A percentile compares a stretch with the other conserved stretches of the same genome.
These are phyloP conservation scores for Trichoderma reesei DNA, from an alignment of 495 filamentous ascomycete genomes.

Conservation along the genomic window DNA sequence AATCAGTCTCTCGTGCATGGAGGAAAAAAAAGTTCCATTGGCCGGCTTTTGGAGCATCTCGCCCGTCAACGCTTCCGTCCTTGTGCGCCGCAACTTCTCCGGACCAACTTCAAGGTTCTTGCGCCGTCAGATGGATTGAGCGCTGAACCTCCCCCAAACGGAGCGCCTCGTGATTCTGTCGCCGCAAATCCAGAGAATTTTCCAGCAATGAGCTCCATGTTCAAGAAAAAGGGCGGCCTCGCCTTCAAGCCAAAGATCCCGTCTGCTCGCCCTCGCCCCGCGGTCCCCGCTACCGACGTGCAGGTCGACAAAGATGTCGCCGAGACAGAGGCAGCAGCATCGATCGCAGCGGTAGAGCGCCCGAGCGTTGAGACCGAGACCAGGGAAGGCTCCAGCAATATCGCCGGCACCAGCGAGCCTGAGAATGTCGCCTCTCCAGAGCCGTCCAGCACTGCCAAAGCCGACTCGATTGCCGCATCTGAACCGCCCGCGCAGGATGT, in stretches of 20 bases:
- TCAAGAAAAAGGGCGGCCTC: slow-evolving; percentile 34
- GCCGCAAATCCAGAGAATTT: neutral
- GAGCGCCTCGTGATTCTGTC: neutral
- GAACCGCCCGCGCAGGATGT: neutral
- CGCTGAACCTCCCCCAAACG: neutral
- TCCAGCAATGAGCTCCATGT: slow-evolving; percentile 28
- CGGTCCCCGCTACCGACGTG: slow-evolving; percentile 2
- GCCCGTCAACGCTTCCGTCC: no score
- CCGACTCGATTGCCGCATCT: neutral
- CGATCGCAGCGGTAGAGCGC: neutral
- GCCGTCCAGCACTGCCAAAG: neutral
- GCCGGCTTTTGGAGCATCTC: neutral
- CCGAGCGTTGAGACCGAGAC: neutral
- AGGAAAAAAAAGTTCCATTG: neutral
- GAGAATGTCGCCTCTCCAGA: neutral
- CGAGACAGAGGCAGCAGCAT: neutral
- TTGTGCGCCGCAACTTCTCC: neutral
- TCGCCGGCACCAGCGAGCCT: neutral
- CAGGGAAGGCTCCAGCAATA: neutral
- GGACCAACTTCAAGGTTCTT: neutral
- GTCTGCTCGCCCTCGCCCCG: slow-evolving; percentile 10
- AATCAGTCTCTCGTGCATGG: neutral
- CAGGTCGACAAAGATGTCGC: neutral
- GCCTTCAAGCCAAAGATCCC: slow-evolving; percentile 18
- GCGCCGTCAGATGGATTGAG: neutral